Evolutionary conservation across 176 grass and related monocot species (phyloP).

Genomic region (Aegilops tauschii): DNA sequence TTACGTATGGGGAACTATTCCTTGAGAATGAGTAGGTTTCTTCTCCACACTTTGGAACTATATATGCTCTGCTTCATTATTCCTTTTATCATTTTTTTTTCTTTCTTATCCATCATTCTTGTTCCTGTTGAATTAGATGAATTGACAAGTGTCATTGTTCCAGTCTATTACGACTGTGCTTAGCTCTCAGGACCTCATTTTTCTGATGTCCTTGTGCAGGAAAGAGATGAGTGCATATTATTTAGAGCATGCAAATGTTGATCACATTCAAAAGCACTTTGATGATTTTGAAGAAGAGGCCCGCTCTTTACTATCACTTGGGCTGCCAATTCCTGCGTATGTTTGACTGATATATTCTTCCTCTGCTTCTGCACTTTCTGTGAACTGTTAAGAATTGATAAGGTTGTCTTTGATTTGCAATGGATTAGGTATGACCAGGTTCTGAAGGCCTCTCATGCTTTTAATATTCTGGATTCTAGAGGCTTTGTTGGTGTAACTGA

Average conservation of each 20-base stretch:
- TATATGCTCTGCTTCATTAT: background rate
- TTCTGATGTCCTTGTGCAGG: constrained; percentile 50
- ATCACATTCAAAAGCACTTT: constrained; percentile 85
- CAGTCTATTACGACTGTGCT: background rate
- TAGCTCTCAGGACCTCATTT: constrained; percentile 4
- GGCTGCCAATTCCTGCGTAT: constrained; percentile 93
- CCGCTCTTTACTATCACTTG: constrained; percentile 63
- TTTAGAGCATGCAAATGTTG: constrained; percentile 75
- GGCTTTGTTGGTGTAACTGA: constrained; percentile 97
- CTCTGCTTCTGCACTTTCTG: background rate
- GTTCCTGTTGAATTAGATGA: background rate
- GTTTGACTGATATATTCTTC: constrained; percentile 31
- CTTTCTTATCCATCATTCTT: background rate
- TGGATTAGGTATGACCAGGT: constrained; percentile 88
- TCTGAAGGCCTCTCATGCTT: constrained; percentile 98
- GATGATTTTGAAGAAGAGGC: constrained; percentile 88
- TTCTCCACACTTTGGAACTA: constrained; percentile 12
- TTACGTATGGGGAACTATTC: constrained; percentile 95
- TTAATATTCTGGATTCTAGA: constrained; percentile 96
- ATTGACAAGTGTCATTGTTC: background rate
- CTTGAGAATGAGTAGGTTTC: constrained; percentile 90
- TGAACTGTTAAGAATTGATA: constrained; percentile 15
- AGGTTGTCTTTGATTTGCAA: constrained; percentile 40
- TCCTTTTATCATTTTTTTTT: background rate
- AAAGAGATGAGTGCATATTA: constrained; percentile 99